Percentiles rank a stretch among this genome's conserved stretches.
phyloP scores from a whole-genome alignment of 768 basidiomycete genomes.

The Phylloporus sp. region DNA sequence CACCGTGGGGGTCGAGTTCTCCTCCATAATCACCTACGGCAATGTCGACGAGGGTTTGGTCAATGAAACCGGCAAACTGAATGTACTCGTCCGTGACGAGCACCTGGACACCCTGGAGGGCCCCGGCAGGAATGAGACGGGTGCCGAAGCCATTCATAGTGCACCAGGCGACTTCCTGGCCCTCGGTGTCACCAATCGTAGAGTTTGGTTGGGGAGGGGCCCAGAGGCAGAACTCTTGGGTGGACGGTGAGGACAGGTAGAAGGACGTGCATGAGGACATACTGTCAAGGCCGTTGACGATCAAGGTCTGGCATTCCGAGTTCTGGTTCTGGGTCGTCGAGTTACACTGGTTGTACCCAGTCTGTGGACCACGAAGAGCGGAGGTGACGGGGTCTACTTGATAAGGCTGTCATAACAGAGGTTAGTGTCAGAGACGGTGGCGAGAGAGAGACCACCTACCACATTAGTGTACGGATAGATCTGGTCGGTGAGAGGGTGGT shows the following conservation, averaged over 20 bases:
- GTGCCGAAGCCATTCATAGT: conserved; percentile 61
- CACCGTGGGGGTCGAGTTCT: conserved; percentile 75
- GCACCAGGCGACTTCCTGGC: conserved; percentile 70
- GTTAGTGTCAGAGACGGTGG: not conserved
- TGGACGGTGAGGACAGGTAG: conserved; percentile 20
- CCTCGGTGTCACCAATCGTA: conserved; percentile 64
- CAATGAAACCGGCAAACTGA: conserved; percentile 59
- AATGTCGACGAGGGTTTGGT: conserved; percentile 60
- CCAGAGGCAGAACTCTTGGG: conserved; percentile 71
- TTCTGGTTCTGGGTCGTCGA: conserved; percentile 58
- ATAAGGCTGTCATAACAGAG: conserved; percentile 39
- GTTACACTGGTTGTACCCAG: conserved; percentile 67
- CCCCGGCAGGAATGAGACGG: conserved; percentile 63
- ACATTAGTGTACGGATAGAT: conserved; percentile 38
- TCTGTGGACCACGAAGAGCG: conserved; percentile 53
- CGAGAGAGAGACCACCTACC: conserved; percentile 10
- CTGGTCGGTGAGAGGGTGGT: conserved; percentile 46
- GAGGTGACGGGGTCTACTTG: conserved; percentile 42
- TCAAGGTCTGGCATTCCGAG: conserved; percentile 67
- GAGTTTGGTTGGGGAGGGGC: conserved; percentile 47
- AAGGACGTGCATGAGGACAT: not conserved
- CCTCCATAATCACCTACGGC: conserved; percentile 58
- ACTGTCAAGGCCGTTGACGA: conserved; percentile 54
- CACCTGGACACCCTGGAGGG: conserved; percentile 63
- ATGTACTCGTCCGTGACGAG: conserved; percentile 55